A percentile compares a stretch with the other conserved stretches of the same genome.
Evolutionary conservation across 129 eudicot genomes (phyloP).

Genomic region (Logfia minima): DNA sequence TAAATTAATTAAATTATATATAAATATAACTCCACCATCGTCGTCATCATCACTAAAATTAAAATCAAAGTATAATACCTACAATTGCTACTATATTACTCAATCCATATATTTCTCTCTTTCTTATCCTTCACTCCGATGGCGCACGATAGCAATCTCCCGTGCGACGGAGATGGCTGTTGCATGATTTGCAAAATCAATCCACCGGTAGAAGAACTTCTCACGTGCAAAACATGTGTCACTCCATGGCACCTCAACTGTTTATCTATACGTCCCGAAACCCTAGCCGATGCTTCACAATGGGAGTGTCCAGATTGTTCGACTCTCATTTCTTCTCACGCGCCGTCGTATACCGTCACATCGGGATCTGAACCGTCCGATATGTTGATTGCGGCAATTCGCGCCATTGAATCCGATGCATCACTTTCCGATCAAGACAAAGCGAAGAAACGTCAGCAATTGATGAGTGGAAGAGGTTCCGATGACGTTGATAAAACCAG

Average conservation of each 20-base stretch:
- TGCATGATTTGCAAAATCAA: slow-evolving; percentile 76
- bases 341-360: slow-evolving; percentile 9
- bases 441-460: slow-evolving; percentile 63
- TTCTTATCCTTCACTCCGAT: slow-evolving; percentile 34
- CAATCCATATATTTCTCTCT: neutral
- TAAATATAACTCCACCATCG: too few species aligned
- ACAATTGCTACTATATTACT: too few species aligned
- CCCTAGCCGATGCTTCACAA: slow-evolving; percentile 43
- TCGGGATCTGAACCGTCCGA: slow-evolving; percentile 22
- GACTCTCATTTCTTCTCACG: slow-evolving; percentile 24
- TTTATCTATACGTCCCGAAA: slow-evolving; percentile 46
- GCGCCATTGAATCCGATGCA: slow-evolving; percentile 64
- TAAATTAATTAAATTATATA: too few species aligned
- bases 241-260: slow-evolving; percentile 88
- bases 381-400: slow-evolving; percentile 46
- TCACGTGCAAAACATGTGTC: slow-evolving; percentile 68
- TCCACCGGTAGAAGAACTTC: slow-evolving; percentile 47
- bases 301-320: slow-evolving; percentile 92
- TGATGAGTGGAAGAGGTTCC: slow-evolving; percentile 45
- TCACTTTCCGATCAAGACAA: slow-evolving; percentile 61
- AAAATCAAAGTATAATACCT: too few species aligned
- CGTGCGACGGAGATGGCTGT: slow-evolving; percentile 73
- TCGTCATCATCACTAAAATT: too few species aligned
- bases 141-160: slow-evolving; percentile 58
- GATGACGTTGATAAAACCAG: neutral